These are phyloP conservation scores for Aspergillus cristatus DNA, from an alignment of 495 filamentous ascomycete species.

Conservation along the genomic window DNA sequence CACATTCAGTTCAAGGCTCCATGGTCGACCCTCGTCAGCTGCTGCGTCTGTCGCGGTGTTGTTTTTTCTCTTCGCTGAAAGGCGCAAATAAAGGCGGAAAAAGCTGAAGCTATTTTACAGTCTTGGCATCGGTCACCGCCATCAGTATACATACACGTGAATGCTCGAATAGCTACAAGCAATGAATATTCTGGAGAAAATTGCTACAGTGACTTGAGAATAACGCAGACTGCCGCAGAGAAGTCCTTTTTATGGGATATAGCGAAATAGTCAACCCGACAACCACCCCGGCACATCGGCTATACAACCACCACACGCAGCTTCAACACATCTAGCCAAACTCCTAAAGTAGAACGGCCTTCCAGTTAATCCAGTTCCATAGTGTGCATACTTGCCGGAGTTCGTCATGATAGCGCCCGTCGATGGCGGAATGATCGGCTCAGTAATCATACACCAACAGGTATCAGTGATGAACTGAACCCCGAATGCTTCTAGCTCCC, in stretches of 20 bases:
- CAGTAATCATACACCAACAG: constrained; percentile 23
- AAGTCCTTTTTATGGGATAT: no score
- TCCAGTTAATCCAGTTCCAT: constrained; percentile 12
- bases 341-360: constrained; percentile 13
- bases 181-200: no score
- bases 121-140: constrained; percentile 35
- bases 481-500: constrained; percentile 12
- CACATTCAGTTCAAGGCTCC: constrained; percentile 26
- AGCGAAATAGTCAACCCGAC: not conserved
- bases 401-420: constrained; percentile 17
- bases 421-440: constrained; percentile 13
- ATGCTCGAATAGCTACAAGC: no score
- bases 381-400: constrained; percentile 23
- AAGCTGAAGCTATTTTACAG: constrained; percentile 31
- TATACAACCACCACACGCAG: no score
- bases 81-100: constrained; percentile 22
- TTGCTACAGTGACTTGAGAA: no score
- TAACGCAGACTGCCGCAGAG: no score
- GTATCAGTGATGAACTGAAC: constrained; percentile 21
- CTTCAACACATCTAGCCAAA: constrained; percentile 12
- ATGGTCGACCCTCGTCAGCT: no score
- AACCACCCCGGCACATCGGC: no score
- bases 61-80: not conserved
- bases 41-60: constrained; percentile 7
- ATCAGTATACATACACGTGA: no score